These are phyloP conservation scores for Apiospora aurea DNA, from an alignment of 2,329 filamentous ascomycete species.

Conservation along the genomic window DNA sequence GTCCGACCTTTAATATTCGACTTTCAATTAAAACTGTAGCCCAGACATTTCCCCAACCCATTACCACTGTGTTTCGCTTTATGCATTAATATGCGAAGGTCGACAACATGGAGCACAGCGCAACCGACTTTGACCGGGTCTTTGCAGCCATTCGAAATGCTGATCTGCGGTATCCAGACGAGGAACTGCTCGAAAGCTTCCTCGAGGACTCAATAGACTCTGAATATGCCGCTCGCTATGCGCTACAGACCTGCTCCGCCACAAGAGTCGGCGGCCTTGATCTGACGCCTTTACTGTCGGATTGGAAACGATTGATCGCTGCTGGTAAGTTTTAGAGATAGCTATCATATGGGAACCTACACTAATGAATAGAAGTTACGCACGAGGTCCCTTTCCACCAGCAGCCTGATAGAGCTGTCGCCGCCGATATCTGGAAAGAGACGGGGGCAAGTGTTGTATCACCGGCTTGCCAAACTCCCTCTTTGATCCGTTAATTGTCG, in stretches of 20 bases:
- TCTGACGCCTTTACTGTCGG: not conserved
- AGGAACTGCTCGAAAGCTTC: conserved; percentile 6
- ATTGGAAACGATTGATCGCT: conserved; percentile 14
- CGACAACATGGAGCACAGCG: not conserved
- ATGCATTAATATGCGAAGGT: not conserved
- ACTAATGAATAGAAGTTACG: not conserved
- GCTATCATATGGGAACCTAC: not conserved
- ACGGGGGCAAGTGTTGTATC: conserved; percentile 6
- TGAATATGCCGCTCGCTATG: not conserved
- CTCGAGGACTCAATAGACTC: not conserved
- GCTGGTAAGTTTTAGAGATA: conserved; percentile 10
- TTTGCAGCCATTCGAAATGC: not conserved
- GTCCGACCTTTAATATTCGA: no score
- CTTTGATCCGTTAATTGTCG: conserved; percentile 28
- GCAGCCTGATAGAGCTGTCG: not conserved
- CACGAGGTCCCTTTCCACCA: not conserved
- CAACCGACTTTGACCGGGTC: not conserved
- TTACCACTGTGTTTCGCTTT: no score
- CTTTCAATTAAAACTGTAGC: no score
- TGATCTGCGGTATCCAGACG: conserved; percentile 4
- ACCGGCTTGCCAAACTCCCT: not conserved
- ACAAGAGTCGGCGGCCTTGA: not conserved
- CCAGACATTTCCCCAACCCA: no score
- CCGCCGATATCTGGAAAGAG: conserved; percentile 15
- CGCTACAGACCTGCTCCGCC: not conserved